Evolutionary conservation across 148 eudicot genomes (phyloP), one percentile per base, ranked within the genome.

Genomic region (Limonium bicolor): DNA sequence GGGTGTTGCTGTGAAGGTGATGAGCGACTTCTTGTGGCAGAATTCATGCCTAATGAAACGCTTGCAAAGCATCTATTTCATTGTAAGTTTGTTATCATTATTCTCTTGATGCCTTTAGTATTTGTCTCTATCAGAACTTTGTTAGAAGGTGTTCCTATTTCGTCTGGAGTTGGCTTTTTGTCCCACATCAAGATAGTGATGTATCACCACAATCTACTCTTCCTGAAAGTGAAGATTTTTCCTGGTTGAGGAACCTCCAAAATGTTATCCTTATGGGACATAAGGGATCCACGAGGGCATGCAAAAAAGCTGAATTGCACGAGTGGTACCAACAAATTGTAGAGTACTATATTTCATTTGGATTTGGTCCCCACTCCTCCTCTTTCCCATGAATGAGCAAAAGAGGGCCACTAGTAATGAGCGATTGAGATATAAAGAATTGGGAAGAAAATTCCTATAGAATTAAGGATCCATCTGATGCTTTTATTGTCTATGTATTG

Each of bases 1-100:
- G 53, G 53, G 21, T 48, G 53, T 21, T 48, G 53, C 7, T 48
- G 40, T 21, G 53, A 48, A 48, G 53, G 53, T 29, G 41, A 48
- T 20, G 53, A 48, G 27, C 32, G 53, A 48, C 20, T 48, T 7
- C 53, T 48, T 48, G 53, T 48, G 9, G 53, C 53, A 48, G 53
- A 48, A 48, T 48, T 48, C 41, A 48, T 48, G 53, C 53, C 53
- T 48, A 48, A 48, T 48, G 53, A 48, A 34, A 48, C 53, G 14
- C 53, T 48, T 48, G 53, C 53, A 33, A 48, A 48, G 15, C 41
- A 48, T 25, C 17, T 48, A 28, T 48, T 48, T 48, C 53, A 48
- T 30, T 48, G 41, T 48, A 48, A 33, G 53, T 21, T 33, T 50
- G 19, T 28, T 48, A 43, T 12, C 27, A 43, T n/a, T 23, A 23